phyloP scores from a whole-genome alignment of 2,329 filamentous ascomycete genomes.

The Dactylellina leptospora region DNA sequence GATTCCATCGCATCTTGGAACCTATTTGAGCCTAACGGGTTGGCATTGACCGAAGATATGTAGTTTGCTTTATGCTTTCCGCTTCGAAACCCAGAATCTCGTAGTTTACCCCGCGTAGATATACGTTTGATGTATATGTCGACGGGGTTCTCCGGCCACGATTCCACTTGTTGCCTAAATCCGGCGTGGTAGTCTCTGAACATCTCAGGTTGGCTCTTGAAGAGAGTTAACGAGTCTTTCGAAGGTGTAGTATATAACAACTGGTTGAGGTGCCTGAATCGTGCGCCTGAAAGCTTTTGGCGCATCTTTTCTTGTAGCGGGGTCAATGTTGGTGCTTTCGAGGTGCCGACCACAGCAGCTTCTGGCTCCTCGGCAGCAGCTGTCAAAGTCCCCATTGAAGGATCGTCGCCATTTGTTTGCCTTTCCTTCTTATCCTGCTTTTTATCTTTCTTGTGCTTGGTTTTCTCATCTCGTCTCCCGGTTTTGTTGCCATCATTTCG shows the following conservation, averaged over 20 bases:
- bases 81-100: conserved; percentile 59
- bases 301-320: conserved; percentile 94
- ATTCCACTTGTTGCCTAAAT: conserved; percentile 92
- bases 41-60: conserved; percentile 60
- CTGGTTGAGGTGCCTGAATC: conserved; percentile 97
- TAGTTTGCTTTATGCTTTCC: conserved; percentile 54
- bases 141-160: conserved; percentile 97
- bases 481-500: conserved; percentile 41
- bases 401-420: conserved; percentile 17
- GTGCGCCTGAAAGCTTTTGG: conserved; percentile 90
- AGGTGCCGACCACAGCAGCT: conserved; percentile 59
- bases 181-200: conserved; percentile 96
- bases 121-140: conserved; percentile 82
- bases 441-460: conserved; percentile 24
- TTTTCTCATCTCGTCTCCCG: conserved; percentile 42
- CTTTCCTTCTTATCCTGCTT: conserved; percentile 27
- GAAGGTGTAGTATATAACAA: conserved; percentile 94
- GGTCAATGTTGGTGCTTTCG: conserved; percentile 69
- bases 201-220: conserved; percentile 85
- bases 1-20: conserved; percentile 45
- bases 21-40: conserved; percentile 55
- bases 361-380: background rate
- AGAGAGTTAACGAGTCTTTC: conserved; percentile 80
- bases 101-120: conserved; percentile 70
- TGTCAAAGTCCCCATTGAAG: background rate